phyloP scores from a whole-genome alignment of 257 asterid genomes.

The Echium plantagineum region DNA sequence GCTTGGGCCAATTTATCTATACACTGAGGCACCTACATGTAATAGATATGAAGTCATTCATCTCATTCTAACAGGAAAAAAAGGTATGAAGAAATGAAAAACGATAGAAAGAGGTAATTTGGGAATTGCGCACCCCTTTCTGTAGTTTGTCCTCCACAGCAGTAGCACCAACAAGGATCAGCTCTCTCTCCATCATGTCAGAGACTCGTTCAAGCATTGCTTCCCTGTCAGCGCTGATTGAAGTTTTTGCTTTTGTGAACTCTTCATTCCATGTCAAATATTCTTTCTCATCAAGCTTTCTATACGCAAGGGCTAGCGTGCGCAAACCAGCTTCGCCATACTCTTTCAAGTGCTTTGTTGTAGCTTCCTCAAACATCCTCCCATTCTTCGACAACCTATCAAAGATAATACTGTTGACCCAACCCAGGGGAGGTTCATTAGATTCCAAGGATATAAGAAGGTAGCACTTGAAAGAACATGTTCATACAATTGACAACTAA shows the following conservation, averaged over 20 bases:
- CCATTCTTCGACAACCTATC: constrained; percentile 50
- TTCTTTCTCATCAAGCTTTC: constrained; percentile 21
- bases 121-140: constrained; percentile 38
- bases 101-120: neutral
- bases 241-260: constrained; percentile 32
- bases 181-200: constrained; percentile 50
- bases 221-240: constrained; percentile 41
- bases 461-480: neutral
- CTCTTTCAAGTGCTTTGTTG: constrained; percentile 37
- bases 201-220: constrained; percentile 43
- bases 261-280: constrained; percentile 34
- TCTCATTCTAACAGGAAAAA: neutral
- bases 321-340: constrained; percentile 63
- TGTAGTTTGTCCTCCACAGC: constrained; percentile 71
- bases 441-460: neutral
- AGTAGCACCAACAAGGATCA: constrained; percentile 50
- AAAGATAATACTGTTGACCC: constrained; percentile 36
- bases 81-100: neutral
- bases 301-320: constrained; percentile 47
- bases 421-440: constrained; percentile 1
- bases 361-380: constrained; percentile 43
- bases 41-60: neutral
- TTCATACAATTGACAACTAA: too few species aligned
- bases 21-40: constrained; percentile 57
- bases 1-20: constrained; percentile 71